Base-by-base conservation (phyloP, 2,329 filamentous ascomycete species). In the Fusarium sp. region DNA sequence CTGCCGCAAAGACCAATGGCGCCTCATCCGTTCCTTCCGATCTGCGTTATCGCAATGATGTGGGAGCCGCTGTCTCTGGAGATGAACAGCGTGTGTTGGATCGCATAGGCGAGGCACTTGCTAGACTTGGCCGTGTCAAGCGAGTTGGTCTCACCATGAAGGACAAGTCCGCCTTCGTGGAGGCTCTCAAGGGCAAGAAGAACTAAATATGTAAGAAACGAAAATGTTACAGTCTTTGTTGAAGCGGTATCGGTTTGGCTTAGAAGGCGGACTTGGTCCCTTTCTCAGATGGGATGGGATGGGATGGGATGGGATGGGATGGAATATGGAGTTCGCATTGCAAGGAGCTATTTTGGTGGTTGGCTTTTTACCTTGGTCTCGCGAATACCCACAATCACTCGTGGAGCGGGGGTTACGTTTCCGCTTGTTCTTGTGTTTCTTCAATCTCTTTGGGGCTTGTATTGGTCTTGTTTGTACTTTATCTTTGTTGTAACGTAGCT, bases 111-210 rank as follows among this genome's bases (percentile, higher is more conserved):
- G 97, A 98, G 77, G 92, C 95, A 13, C 85, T 99, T 65, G 95
- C 97, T n/a, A 86, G 96, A 63, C 83, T 99, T 63, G 94, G 95
- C 2, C 87, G 97, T 70, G 95, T 97, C 43, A 97, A 97, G 86
- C 89, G 96, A 65, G 95, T 99, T 1, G 95, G 94, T 0, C 82
- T 99, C 75, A 95, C 94, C 0, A 87, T 97, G 65, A 86, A 88
- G 77, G 95, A 98, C 71, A 99, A 99, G 86, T 85, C 88, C 27
- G 90, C 91, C 7, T 99, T 99, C 83, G 88, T 97, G 31, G 88
- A 92, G 64, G 91, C 92, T 33, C 96, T 88, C 83, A 83, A 80
- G 10, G 85, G 84, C 52, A 84, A 83, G 58, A 84, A 81, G 79
- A 79, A 77, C 64, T 84, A 72, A 80, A 24, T 6, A 67, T 75